Conservation (phyloP, 176 grass and related monocot genomes). For the Musa troglodytarum region DNA sequence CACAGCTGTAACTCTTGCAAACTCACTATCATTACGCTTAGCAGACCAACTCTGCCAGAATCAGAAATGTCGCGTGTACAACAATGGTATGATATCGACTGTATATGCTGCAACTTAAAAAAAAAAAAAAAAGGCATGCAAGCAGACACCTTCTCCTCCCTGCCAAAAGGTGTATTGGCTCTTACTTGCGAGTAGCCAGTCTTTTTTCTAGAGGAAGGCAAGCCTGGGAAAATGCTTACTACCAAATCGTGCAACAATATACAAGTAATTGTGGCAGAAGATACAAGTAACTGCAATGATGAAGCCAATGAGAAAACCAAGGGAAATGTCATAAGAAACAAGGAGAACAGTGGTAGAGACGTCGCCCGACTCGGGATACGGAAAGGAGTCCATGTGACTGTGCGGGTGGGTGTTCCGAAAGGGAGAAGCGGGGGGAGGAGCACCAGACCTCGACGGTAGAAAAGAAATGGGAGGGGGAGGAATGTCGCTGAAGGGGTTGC, state of each 20-base stretch:
- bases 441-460: not conserved
- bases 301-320: too few relatives aligned
- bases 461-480: slow-evolving; percentile 6
- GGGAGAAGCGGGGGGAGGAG: not conserved
- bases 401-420: not conserved
- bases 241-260: too few relatives aligned
- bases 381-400: not conserved
- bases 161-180: too few relatives aligned
- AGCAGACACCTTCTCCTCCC: not conserved
- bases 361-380: not conserved
- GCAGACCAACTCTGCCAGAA: not conserved
- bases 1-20: not conserved
- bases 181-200: too few relatives aligned
- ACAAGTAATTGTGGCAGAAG: too few relatives aligned
- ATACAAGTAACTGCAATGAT: too few relatives aligned
- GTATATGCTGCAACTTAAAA: not conserved
- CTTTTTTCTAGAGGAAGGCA: too few relatives aligned
- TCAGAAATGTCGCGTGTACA: not conserved
- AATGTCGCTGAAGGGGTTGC: slow-evolving; percentile 29
- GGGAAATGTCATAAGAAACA: not conserved
- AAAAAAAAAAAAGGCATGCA: too few relatives aligned
- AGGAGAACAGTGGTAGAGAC: not conserved
- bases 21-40: not conserved
- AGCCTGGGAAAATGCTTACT: too few relatives aligned
- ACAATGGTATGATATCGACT: not conserved